phyloP scores from a whole-genome alignment of 169 alveolate genomes.

The Eimeria maxima region DNA sequence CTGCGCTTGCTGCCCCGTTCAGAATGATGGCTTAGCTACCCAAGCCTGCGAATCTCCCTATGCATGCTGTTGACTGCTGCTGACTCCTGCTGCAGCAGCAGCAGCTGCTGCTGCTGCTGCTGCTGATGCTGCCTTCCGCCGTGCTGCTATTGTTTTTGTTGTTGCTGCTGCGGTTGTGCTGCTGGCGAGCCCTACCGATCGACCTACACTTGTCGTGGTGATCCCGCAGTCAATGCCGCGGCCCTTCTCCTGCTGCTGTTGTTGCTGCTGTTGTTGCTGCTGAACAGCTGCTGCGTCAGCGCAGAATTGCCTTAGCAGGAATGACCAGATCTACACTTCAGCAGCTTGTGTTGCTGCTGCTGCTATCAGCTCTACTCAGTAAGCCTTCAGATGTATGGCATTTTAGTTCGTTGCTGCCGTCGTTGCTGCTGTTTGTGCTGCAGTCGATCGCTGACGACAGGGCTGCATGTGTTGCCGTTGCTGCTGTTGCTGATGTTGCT shows the following conservation, averaged over 20 bases:
- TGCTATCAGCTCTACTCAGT: too few species aligned
- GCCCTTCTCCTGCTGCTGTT: neutral
- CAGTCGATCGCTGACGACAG: too few species aligned
- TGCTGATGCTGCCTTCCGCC: conserved; percentile 40
- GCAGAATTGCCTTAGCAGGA: too few species aligned
- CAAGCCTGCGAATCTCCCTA: too few species aligned
- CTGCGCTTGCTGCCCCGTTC: neutral
- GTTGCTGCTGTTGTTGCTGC: neutral
- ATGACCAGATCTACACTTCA: too few species aligned
- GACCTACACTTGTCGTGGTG: neutral
- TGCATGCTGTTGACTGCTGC: neutral
- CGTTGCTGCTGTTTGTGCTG: too few species aligned
- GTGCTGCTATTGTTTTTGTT: conserved; percentile 6
- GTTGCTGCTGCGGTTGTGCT: neutral
- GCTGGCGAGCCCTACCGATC: conserved; percentile 15
- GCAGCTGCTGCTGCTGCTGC: neutral
- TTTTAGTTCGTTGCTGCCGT: too few species aligned
- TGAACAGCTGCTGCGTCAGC: neutral
- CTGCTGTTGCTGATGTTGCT: too few species aligned
- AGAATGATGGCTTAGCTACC: neutral
- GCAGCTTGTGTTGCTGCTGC: too few species aligned
- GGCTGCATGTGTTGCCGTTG: too few species aligned
- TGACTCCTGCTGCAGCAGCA: neutral
- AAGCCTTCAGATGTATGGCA: too few species aligned
- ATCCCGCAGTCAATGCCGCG: too few species aligned